These are phyloP conservation scores for Straminergon stramineum DNA, from an alignment of 225 moss, liverwort and hornwort species.

Conservation along the genomic window DNA sequence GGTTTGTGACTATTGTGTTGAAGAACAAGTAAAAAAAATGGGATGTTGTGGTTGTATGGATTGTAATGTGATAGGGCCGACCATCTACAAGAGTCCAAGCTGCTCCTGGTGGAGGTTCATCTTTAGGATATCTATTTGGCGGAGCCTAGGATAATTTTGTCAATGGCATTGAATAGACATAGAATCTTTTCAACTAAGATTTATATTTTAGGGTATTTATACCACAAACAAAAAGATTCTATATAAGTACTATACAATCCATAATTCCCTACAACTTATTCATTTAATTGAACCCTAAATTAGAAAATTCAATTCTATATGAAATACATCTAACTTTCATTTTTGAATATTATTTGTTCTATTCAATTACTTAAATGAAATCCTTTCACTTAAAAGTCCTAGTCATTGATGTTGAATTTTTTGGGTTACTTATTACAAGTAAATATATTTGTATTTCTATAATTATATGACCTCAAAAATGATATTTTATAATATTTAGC, in stretches of 20 bases:
- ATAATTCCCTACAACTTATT: neutral
- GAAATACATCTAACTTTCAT: neutral
- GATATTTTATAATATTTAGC: neutral
- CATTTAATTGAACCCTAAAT: neutral
- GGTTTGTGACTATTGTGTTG: accelerated
- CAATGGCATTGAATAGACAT: accelerated
- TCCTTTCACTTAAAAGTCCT: too few species aligned
- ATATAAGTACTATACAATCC: neutral
- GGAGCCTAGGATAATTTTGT: neutral
- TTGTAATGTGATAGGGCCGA: neutral
- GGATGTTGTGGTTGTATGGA: neutral
- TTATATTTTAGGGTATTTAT: neutral
- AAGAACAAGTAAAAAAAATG: too few species aligned
- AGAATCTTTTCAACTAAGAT: neutral
- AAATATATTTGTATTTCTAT: neutral
- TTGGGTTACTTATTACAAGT: neutral
- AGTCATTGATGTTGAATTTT: too few species aligned
- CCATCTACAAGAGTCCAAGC: conserved; percentile 31
- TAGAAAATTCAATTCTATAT: too few species aligned
- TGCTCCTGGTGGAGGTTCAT: conserved; percentile 22
- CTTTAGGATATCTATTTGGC: conserved; percentile 39
- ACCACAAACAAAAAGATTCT: too few species aligned
- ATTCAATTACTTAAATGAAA: neutral
- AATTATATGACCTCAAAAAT: neutral
- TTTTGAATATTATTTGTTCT: neutral